Evolutionary conservation across 352 stramenopile species (phyloP).

Genomic region (Phytophthora tentaculata): DNA sequence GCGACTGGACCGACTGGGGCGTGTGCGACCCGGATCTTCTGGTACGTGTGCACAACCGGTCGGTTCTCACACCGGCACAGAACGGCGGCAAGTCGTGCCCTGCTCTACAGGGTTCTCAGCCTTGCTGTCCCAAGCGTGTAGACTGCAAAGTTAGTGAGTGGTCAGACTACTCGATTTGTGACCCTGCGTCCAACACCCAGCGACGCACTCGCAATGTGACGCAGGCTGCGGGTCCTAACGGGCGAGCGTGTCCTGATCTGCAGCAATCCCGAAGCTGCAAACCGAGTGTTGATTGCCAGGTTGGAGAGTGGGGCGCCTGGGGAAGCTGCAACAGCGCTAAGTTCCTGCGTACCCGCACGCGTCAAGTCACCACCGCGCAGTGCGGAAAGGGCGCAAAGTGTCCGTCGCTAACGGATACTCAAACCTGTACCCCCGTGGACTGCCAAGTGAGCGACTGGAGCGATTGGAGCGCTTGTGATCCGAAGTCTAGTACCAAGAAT

Average conservation of each 20-base stretch:
- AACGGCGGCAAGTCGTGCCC: slow-evolving; percentile 50
- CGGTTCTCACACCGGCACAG: slow-evolving; percentile 26
- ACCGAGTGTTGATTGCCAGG: slow-evolving; percentile 58
- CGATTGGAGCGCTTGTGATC: slow-evolving; percentile 48
- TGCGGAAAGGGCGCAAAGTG: slow-evolving; percentile 46
- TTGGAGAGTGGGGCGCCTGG: slow-evolving; percentile 59
- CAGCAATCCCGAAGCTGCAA: slow-evolving; percentile 45
- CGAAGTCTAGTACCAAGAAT: slow-evolving; percentile 38
- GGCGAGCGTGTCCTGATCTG: slow-evolving; percentile 45
- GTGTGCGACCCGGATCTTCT: slow-evolving; percentile 35
- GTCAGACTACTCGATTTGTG: slow-evolving; percentile 51
- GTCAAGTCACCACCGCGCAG: slow-evolving; percentile 40
- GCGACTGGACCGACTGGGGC: slow-evolving; percentile 44
- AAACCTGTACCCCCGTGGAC: slow-evolving; percentile 50
- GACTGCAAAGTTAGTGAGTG: slow-evolving; percentile 62
- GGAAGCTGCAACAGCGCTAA: slow-evolving; percentile 40
- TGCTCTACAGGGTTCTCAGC: slow-evolving; percentile 35
- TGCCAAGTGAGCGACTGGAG: slow-evolving; percentile 57
- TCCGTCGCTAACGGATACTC: slow-evolving; percentile 39
- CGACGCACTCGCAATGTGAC: slow-evolving; percentile 49
- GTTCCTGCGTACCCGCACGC: slow-evolving; percentile 45
- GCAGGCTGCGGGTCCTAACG: slow-evolving; percentile 40
- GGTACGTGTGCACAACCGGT: slow-evolving; percentile 38
- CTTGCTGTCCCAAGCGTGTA: slow-evolving; percentile 47
- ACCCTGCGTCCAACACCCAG: slow-evolving; percentile 56